Evolutionary conservation across 371 early-diverging fungal species (phyloP), one percentile per base, ranked within the genome.

Genomic region (Syncephalastrum monosporum): DNA sequence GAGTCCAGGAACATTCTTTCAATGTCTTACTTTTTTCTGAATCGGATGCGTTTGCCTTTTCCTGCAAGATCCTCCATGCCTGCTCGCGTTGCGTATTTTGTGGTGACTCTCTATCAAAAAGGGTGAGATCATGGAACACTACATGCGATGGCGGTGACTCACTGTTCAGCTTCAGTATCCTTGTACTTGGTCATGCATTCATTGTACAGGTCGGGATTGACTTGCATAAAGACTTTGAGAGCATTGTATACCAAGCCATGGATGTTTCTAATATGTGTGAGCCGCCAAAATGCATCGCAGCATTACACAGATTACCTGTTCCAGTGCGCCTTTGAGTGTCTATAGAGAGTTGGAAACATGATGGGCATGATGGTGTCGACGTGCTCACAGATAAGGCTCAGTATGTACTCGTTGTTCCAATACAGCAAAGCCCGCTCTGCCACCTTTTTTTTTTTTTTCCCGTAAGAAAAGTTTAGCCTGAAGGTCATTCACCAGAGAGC

Each of bases 321-420:
- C 99, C 99, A 98, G 65, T 98, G 99, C 6, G 88, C 82, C 64
- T 95, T 92, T 52, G 96, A 94, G 72, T 93, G 89, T 47, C 88
- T 86, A 68, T 93, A 96, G 19, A 98, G 77, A 1, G 93, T 81
- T 14, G 94, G 85, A 65, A 97, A 95, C 69, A 96, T 89, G 51
- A 97, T 94, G 17, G 97, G 99, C 72, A 98, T 74, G 24, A 97
- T 85, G 17, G 87, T 84, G 43, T 82, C 80, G 27, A 91, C 89
- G 71, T 97, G 91, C 55, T 95, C 95, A 16, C 85, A 84, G 56
- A 98, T 92, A 59, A 97, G 72, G 71, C 89, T 91, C 63, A 94
- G 90, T 61, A 97, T 91, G 64, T 96, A 96, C 65, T 95, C 96
- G 72, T 97, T 97, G 79, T 95, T 96, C 95, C 97, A 98, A 74